These are phyloP conservation scores for Fusarium odoratissimum DNA, from an alignment of 2,329 filamentous ascomycete genomes.

Conservation along the genomic window DNA sequence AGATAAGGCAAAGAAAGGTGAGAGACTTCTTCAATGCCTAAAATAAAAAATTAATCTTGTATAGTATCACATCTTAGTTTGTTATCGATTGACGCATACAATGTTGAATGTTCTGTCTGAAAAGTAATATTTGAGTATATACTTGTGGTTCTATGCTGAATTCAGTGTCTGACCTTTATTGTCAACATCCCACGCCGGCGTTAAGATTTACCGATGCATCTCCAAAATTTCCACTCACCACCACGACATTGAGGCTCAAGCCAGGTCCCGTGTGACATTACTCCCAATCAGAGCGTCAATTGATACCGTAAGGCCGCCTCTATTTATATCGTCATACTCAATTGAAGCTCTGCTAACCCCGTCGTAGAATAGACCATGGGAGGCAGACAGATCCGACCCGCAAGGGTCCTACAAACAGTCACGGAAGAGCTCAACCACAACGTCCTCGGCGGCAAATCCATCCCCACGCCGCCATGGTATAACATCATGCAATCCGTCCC, in stretches of 20 bases:
- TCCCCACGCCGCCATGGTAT: constrained; percentile 61
- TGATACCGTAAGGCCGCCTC: constrained; percentile 25
- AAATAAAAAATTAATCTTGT: rapidly evolving
- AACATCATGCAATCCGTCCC: constrained; percentile 64
- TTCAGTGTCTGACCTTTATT: not conserved
- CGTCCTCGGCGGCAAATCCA: constrained; percentile 50
- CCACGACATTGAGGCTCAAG: constrained; percentile 23
- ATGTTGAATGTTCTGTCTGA: not conserved
- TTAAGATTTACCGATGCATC: constrained; percentile 48
- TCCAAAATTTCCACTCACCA: constrained; percentile 48
- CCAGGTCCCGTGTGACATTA: constrained; percentile 25
- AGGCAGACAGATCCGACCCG: constrained; percentile 58
- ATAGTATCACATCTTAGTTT: rapidly evolving
- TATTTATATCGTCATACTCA: not conserved
- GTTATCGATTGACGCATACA: rapidly evolving
- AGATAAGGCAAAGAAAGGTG: not conserved
- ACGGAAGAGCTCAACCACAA: constrained; percentile 57
- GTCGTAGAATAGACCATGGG: constrained; percentile 50
- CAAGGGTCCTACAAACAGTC: constrained; percentile 61
- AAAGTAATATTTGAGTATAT: not conserved
- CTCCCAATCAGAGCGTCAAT: constrained; percentile 36
- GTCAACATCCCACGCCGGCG: constrained; percentile 38
- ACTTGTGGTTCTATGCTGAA: not conserved
- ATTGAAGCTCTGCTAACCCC: constrained; percentile 1
- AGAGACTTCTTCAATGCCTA: rapidly evolving